These are phyloP conservation scores for Calonectria honghensis DNA, from an alignment of 2,329 filamentous ascomycete genomes.

Conservation along the genomic window DNA sequence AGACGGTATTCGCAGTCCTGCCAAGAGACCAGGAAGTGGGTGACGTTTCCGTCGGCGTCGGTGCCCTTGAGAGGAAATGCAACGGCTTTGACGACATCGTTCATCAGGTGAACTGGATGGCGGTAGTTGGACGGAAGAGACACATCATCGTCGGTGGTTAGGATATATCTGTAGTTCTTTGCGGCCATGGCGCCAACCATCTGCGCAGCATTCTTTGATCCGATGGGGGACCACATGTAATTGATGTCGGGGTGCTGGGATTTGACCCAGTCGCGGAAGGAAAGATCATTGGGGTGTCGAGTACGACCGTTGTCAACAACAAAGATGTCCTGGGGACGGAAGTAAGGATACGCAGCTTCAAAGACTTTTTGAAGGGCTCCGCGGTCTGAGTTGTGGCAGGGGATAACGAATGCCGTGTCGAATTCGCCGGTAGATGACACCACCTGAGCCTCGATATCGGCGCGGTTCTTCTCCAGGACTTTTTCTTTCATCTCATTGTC, in stretches of 20 bases:
- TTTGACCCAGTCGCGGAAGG: constrained; percentile 39
- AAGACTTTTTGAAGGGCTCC: constrained; percentile 35
- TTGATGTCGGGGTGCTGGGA: constrained; percentile 38
- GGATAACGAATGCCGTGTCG: constrained; percentile 36
- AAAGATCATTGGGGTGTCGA: constrained; percentile 35
- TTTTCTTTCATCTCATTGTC: neutral
- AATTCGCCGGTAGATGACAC: neutral
- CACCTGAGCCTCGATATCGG: constrained; percentile 17
- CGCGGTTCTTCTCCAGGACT: neutral
- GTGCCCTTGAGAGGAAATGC: constrained; percentile 36
- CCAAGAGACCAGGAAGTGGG: constrained; percentile 34
- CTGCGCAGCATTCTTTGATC: constrained; percentile 41
- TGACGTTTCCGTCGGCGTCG: constrained; percentile 25
- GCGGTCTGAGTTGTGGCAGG: constrained; percentile 40
- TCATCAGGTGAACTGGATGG: constrained; percentile 35
- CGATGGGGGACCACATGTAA: constrained; percentile 42
- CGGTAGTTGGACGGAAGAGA: constrained; percentile 38
- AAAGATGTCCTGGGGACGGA: constrained; percentile 39
- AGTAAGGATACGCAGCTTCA: constrained; percentile 39
- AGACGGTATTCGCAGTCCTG: constrained; percentile 41
- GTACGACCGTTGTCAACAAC: constrained; percentile 37
- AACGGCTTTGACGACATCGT: constrained; percentile 35
- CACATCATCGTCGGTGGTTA: constrained; percentile 40
- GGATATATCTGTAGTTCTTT: constrained; percentile 36
- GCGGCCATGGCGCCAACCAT: constrained; percentile 40